Percentiles rank a stretch among this genome's conserved stretches.
Conservation (phyloP, 148 eudicot species). For the Vaccinium vitisidaea region DNA sequence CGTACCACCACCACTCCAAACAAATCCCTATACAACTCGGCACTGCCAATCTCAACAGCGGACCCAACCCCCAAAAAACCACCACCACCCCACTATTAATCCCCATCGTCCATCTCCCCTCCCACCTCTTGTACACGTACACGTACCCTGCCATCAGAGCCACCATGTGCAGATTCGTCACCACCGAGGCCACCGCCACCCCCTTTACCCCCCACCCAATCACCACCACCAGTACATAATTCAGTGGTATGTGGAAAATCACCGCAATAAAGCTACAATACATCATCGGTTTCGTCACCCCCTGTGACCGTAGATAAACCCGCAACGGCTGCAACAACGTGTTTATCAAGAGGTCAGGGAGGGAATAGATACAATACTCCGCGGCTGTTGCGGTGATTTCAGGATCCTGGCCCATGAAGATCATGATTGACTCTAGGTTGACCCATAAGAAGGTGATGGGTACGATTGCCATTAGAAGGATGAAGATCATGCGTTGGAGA, state of each 20-base stretch:
- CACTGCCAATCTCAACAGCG: slow-evolving; percentile 57
- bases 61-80: slow-evolving; percentile 40
- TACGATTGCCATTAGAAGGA: slow-evolving; percentile 53
- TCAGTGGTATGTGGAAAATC: slow-evolving; percentile 70
- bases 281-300: slow-evolving; percentile 88
- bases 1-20: slow-evolving; percentile 99
- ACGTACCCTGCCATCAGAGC: slow-evolving; percentile 71
- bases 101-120: slow-evolving; percentile 36
- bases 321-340: slow-evolving; percentile 71
- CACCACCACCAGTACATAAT: slow-evolving; percentile 53
- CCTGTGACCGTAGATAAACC: slow-evolving; percentile 82
- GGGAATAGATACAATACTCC: slow-evolving; percentile 61
- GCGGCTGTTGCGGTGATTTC: slow-evolving; percentile 77
- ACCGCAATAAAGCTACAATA: slow-evolving; percentile 74
- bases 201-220: slow-evolving; percentile 61
- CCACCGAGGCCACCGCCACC: slow-evolving; percentile 72
- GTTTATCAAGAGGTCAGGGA: slow-evolving; percentile 78
- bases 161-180: slow-evolving; percentile 78
- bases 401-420: slow-evolving; percentile 69
- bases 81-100: slow-evolving; percentile 17
- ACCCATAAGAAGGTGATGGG: slow-evolving; percentile 77
- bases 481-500: slow-evolving; percentile 74
- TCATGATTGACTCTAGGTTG: slow-evolving; percentile 69
- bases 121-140: slow-evolving; percentile 47
- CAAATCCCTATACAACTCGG: slow-evolving; percentile 88